These are phyloP conservation scores for Hippophae gyantsensis DNA, from an alignment of 306 rosid species.

Conservation along the genomic window DNA sequence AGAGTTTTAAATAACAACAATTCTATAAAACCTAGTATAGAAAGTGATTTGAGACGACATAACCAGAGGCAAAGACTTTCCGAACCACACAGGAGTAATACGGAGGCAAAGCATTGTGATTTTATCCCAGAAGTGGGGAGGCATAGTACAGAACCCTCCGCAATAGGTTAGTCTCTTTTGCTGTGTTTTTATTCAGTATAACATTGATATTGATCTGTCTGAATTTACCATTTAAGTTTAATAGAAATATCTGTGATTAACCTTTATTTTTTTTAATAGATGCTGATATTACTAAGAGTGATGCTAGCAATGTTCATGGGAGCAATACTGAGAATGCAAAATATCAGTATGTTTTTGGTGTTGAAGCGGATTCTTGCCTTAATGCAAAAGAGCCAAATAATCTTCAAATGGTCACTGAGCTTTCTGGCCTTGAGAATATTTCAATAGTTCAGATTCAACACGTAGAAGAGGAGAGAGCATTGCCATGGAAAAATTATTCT, in stretches of 20 bases:
- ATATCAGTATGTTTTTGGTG: constrained; percentile 14
- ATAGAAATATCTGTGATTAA: constrained; percentile 2
- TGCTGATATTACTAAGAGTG: constrained; percentile 18
- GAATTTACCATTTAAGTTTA: neutral
- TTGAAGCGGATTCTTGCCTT: constrained; percentile 15
- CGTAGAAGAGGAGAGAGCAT: constrained; percentile 31
- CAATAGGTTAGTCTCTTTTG: constrained; percentile 24
- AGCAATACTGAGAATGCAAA: constrained; percentile 13
- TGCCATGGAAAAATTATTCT: constrained; percentile 22
- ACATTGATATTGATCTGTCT: neutral
- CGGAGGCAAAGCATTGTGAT: constrained; percentile 25
- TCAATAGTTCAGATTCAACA: constrained; percentile 18
- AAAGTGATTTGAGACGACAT: constrained; percentile 20
- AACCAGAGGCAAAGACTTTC: constrained; percentile 23
- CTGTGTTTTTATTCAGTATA: constrained; percentile 5
- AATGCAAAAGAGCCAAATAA: constrained; percentile 20
- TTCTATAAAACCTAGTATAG: constrained; percentile 11
- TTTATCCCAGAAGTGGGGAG: constrained; percentile 16
- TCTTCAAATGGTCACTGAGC: constrained; percentile 9
- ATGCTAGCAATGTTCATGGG: constrained; percentile 21
- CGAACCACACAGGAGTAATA: constrained; percentile 15
- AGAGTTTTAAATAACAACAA: constrained; percentile 3
- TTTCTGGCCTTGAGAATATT: constrained; percentile 16
- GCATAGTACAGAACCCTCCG: constrained; percentile 2
- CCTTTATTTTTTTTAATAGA: constrained; percentile 17